Base-by-base conservation (phyloP, 352 stramenopile species). In the Phytopythium ostracodes region DNA sequence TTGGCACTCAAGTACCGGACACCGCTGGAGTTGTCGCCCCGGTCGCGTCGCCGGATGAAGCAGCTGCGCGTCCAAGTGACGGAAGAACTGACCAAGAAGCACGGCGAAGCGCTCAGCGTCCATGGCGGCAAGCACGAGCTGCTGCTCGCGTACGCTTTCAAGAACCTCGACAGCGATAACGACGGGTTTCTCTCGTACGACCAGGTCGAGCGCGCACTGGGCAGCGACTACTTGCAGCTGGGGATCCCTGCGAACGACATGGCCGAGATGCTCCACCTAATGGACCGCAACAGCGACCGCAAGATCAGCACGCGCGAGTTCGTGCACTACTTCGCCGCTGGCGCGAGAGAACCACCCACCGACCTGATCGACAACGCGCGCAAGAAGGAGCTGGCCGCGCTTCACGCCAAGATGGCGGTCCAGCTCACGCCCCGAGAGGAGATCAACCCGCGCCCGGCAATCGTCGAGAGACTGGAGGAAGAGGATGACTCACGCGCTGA, bases 291-390 rank as follows among this genome's bases (percentile, higher is more conserved):
- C 58, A 64, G 77, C 25, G 84, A 92, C 59, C 67, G 84, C 44
- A 69, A 80, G 59, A 89, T 93, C 62, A 91, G 80, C 63, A 81
- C 90, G 68, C 84, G 85, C 27, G 84, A 93, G 62, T 93, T 93
- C 57, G 80, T 91, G 56, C 81, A 85, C 54, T 93, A 91, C 61
- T 91, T 93, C 72, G 80, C 79, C n/a, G 69, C 72, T 6, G 78
- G 80, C 22, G 68, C 87, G 31, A 73, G 76, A 24, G 79, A 88
- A 43, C 70, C 77, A 15, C 64, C 84, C n/a, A 87, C 76, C 2
- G 71, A 91, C 56, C 52, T 91, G 47, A 71, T 91, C 14, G 80
- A 86, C 60, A 81, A 89, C 22, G 81, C 63, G 11, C 73, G 84
- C 1, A 83, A 82, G 53, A 88, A 88, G 17, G 80, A 75, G 46